These are phyloP conservation scores for Suhomyces ambrosiae DNA, from an alignment of 1,139 yeast species.

Conservation along the genomic window DNA sequence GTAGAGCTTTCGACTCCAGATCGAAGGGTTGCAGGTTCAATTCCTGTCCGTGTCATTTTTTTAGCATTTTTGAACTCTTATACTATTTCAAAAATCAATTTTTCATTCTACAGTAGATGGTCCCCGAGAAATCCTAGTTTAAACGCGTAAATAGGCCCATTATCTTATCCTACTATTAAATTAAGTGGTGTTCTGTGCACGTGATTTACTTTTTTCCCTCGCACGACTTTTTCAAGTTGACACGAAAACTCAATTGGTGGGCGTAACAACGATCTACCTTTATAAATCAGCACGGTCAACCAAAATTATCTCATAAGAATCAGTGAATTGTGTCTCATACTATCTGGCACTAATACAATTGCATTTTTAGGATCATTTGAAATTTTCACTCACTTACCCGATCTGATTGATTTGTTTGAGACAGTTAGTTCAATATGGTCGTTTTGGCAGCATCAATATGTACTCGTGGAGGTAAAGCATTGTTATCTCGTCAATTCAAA, in stretches of 20 bases:
- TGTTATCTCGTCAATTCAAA: constrained; percentile 88
- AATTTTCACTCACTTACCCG: no score
- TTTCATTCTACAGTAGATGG: no score
- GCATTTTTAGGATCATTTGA: not conserved
- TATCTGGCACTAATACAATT: constrained; percentile 3
- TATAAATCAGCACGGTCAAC: constrained; percentile 2
- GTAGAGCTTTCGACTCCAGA: constrained; percentile 89
- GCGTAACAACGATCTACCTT: constrained; percentile 7
- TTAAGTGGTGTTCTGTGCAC: no score
- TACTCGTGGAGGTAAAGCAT: constrained; percentile 92
- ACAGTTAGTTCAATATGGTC: constrained; percentile 21
- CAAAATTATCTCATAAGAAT: not conserved
- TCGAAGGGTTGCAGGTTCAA: constrained; percentile 56
- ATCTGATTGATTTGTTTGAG: no score
- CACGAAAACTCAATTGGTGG: constrained; percentile 13
- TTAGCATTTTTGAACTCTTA: not conserved
- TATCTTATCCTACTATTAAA: no score
- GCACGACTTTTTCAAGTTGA: constrained; percentile 15
- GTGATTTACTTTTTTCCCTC: no score
- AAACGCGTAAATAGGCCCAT: constrained; percentile 1
- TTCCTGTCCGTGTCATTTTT: constrained; percentile 24
- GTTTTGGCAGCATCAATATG: constrained; percentile 93
- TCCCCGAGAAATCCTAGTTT: not conserved
- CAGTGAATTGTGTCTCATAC: constrained; percentile 2
- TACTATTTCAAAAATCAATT: no score